Base-by-base conservation (phyloP, 2,329 filamentous ascomycete genomes). In the Colletotrichum gloeosporioides region DNA sequence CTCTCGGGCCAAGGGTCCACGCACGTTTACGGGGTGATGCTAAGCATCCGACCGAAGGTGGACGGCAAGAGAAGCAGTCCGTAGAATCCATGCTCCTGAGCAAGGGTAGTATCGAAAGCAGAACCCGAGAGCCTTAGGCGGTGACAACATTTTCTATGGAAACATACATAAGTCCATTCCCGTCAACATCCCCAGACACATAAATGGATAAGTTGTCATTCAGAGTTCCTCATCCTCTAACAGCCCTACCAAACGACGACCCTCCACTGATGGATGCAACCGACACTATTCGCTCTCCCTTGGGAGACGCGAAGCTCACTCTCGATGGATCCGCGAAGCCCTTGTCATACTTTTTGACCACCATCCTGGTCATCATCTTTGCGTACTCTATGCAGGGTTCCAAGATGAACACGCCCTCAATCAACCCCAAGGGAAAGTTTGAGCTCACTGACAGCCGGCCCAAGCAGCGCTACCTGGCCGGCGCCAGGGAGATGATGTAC, bases 301-400 rank as follows among this genome's bases (percentile, higher is more conserved):
- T 29, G n/a, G 49, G 53, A 13, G 68, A 55, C 4, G 29, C 27
- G 62, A 59, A 34, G 9, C 67, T 55, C 22, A 7, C 32, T 25
- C 62, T 75, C 36, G 62, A 75, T 22, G 36, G 34, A 29, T 67
- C 73, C 7, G 67, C 34, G 8, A 75, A 67, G 16, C 73, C 73
- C 1, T 29, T 75, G 5, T 59, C 68, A 15, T 75, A 75, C 36
- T 71, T 75, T 15, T 29, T 75, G n/a, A 67, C 73, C 27, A 71
- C 73, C 1, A 25, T 75, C 4, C 36, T 75, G 15, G 61, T 62
- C 22, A 39, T 71, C 22, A 9, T 71, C 2, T 71, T 75, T 7
- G 36, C 62, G 9, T 71, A 75, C 15, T 75, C 73, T 1, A n/a
- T 75, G 22, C 73, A 71, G 6, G 62, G 68, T 4, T 22, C 68